Conservation (phyloP, 805 yeast species). For the Deakozyma indianensis region DNA sequence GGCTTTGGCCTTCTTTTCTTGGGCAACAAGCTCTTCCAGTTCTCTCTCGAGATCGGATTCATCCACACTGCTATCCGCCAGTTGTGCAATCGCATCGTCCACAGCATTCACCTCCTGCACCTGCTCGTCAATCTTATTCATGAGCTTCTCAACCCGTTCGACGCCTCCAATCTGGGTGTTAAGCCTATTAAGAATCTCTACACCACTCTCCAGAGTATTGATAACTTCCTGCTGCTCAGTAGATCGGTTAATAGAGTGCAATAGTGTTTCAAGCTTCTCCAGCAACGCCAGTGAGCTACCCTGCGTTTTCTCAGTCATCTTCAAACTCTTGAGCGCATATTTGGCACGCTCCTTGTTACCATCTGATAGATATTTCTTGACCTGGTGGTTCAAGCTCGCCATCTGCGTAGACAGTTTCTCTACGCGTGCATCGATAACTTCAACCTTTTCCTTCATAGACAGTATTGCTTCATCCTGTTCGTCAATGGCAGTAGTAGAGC, state of each 20-base stretch:
- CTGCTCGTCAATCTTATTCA: slow-evolving; percentile 21
- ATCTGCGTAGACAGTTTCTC: not conserved
- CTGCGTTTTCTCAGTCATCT: not conserved
- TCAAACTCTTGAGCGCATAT: not conserved
- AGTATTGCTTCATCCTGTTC: not conserved
- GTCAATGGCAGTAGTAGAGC: not conserved
- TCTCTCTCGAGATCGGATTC: not conserved
- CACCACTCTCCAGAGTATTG: not conserved
- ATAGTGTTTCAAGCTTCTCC: not conserved
- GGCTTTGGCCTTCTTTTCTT: too few relatives aligned
- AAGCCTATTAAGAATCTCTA: not conserved
- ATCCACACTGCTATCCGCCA: not conserved
- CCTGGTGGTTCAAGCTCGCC: not conserved
- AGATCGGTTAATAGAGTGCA: not conserved
- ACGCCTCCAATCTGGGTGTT: slow-evolving; percentile 35
- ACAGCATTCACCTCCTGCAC: not conserved
- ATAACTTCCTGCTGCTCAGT: not conserved
- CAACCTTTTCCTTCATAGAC: slow-evolving; percentile 1
- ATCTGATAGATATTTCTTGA: not conserved
- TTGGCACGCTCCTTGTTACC: not conserved
- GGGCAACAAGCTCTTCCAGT: not conserved
- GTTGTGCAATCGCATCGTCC: not conserved
- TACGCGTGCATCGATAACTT: not conserved
- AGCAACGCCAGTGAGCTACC: not conserved
- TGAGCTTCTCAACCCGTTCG: slow-evolving; percentile 61